Evolutionary conservation across 768 basidiomycete species (phyloP), one percentile per base, ranked within the genome.

Genomic region (Psilocybe cyanescens): DNA sequence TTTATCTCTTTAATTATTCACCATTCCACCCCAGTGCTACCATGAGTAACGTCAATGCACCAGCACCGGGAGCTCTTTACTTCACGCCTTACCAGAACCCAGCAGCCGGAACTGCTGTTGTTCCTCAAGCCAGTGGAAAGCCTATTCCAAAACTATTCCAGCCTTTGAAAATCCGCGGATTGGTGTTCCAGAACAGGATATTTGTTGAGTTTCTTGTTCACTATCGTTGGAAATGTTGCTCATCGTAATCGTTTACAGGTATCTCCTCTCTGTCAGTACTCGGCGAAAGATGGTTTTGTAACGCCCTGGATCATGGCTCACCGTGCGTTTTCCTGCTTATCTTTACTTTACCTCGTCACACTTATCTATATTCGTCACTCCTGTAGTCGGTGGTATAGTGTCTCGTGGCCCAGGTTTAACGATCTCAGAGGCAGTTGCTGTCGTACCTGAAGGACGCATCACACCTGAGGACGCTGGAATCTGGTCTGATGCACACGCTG

Each of bases 231-330:
- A 3, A 1, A 31, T 46, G 17, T 12, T 33, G 35, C 46, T 14
- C 52, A 57, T 35, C 16, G 24, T 35, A n/a, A 30, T 28, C 30
- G 12, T 31, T 6, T 47, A 17, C 56, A 82, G 81, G 59, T 87
- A 39, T 81, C 86, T 9, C 86, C 87, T 0, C 69, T 88, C 33
- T 84, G 86, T 68, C 86, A 88, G 70, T 88, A 87, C 70, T 87
- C 84, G 29, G 76, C 84, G 0, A 71, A 84, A 31, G 72, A 86
- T 74, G 87, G 86, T 31, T 74, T 68, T 65, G 46, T 81, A 8
- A 82, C 81, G 0, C 69, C 81, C 19, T 89, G 87, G 86, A 86
- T 88, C 63, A 68, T 79, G 61, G 84, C 84, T 2, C 87, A 88
- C 68, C 79, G 91, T 74, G 65, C 82, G 16, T 19, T 29, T 59